Evolutionary conservation across 176 grass and related monocot species (phyloP).

Genomic region (Typha latifolia): DNA sequence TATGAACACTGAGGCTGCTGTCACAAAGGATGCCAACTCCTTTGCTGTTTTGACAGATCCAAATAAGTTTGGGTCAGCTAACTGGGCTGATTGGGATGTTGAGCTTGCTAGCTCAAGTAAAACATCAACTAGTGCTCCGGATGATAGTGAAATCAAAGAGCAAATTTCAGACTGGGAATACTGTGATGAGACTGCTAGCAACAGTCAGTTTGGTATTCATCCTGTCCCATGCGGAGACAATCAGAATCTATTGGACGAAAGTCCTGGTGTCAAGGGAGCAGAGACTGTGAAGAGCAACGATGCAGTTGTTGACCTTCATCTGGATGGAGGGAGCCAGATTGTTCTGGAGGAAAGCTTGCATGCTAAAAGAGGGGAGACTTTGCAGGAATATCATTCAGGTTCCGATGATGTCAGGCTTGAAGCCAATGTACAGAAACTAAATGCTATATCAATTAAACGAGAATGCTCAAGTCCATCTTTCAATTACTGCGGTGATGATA

Average conservation of each 20-base stretch:
- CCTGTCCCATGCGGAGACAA: conserved; percentile 16
- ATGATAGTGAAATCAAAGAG: conserved; percentile 27
- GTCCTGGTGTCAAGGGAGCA: not conserved
- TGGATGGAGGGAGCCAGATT: not conserved
- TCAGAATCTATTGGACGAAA: conserved; percentile 24
- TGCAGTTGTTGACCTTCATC: not conserved
- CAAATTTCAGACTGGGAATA: conserved; percentile 41
- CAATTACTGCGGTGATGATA: conserved; percentile 12
- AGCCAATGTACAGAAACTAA: conserved; percentile 32
- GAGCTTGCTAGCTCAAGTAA: conserved; percentile 16
- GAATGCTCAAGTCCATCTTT: conserved; percentile 18
- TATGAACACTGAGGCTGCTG: conserved; percentile 11
- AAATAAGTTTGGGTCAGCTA: conserved; percentile 10
- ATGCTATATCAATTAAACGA: conserved; percentile 32
- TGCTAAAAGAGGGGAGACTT: conserved; percentile 13
- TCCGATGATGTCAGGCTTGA: conserved; percentile 10
- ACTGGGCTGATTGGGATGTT: conserved; percentile 27
- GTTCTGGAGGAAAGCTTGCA: not conserved
- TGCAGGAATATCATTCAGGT: conserved; percentile 14
- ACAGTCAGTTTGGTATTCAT: conserved; percentile 20
- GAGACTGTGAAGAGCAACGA: too few relatives aligned
- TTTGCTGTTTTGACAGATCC: conserved; percentile 28
- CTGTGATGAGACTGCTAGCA: conserved; percentile 29
- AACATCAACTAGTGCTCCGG: conserved; percentile 29
- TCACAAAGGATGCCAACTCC: conserved; percentile 22